Evolutionary conservation across 1,284 basidiomycete species (phyloP), one percentile per base, ranked within the genome.

Genomic region (Agaricales sp.): DNA sequence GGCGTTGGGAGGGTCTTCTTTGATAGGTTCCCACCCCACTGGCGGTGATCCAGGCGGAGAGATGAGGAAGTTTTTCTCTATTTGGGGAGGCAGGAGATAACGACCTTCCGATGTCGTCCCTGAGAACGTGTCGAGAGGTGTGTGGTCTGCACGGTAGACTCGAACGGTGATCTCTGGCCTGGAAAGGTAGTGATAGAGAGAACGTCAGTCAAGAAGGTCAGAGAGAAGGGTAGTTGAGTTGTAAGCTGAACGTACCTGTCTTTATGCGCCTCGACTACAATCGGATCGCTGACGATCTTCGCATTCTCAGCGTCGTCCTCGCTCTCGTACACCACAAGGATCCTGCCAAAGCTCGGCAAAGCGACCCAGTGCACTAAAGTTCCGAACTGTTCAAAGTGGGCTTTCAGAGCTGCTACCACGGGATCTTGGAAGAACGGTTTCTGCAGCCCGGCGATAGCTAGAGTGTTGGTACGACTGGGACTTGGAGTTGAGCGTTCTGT

Each of bases 41-140:
- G 95, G 95, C 0, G 96, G 95, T 0, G 91, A 94, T n/a, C 95
- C 96, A 1, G 96, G 96, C 0, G 95, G 95, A 0, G 93, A 97
- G 57, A 99, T 95, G 48, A 99, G 76, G 67, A 98, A 98, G 68
- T 99, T 98, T 68, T 91, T 91, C 58, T 92, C 87, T 35, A 82
- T 61, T 0, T 75, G 69, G 0, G 95, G 95, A 0, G 91, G 90
- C 22, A 74, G 77, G 43, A 97, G 77, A 57, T 85, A 77, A 53
- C 71, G 71, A 16, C 66, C 68, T 47, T 72, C 63, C 11, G 68
- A 67, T 38, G 71, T 55, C 12, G 62, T 56, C 53, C 67, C 61
- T 38, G 67, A 64, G 53, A 65, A 70, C 55, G 60, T 68, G 56
- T 68, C 73, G 58, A 81, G 73, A 53, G 81, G 77, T 45, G 87